Percentiles rank a stretch among this genome's conserved stretches.
Evolutionary conservation across 176 grass and related monocot genomes (phyloP).

Genomic region (Oryza meyeriana): DNA sequence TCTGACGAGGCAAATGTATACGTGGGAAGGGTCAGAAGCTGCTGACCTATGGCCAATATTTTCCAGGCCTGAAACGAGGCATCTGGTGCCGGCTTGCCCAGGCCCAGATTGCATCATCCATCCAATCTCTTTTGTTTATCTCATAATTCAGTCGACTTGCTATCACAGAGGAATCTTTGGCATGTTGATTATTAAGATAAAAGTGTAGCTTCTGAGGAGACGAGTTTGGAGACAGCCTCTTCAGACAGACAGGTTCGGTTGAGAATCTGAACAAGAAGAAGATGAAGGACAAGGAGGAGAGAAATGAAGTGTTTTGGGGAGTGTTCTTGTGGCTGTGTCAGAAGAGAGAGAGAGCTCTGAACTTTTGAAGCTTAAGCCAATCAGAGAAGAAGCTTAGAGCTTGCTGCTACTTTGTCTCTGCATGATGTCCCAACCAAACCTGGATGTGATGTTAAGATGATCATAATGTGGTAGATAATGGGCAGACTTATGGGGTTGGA

Average conservation of each 20-base stretch:
- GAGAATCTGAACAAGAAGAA: slow-evolving; percentile 1
- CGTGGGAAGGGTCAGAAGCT: slow-evolving; percentile 19
- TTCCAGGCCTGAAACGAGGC: not conserved
- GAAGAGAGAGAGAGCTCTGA: not conserved
- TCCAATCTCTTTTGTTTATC: slow-evolving; percentile 19
- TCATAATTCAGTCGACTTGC: slow-evolving; percentile 28
- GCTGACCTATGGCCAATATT: slow-evolving; percentile 17
- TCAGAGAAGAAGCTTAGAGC: not conserved
- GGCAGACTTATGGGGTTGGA: not conserved
- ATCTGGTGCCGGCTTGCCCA: slow-evolving; percentile 37
- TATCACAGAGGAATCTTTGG: slow-evolving; percentile 8
- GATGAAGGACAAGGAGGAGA: too few relatives aligned
- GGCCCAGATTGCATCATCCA: slow-evolving; percentile 6
- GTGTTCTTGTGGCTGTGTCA: not conserved
- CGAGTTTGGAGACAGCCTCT: not conserved
- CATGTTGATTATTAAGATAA: slow-evolving; percentile 32
- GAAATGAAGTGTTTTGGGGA: not conserved
- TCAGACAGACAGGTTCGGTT: not conserved
- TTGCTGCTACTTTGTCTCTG: not conserved
- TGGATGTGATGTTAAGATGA: not conserved
- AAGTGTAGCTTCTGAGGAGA: not conserved
- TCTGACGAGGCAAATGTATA: not conserved
- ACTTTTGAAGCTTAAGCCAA: not conserved
- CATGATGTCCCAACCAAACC: not conserved
- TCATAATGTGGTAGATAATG: not conserved